Percentiles rank a stretch among this genome's conserved stretches.
These are phyloP conservation scores for Xylaria hypoxylon DNA, from an alignment of 2,329 filamentous ascomycete genomes.

Conservation along the genomic window DNA sequence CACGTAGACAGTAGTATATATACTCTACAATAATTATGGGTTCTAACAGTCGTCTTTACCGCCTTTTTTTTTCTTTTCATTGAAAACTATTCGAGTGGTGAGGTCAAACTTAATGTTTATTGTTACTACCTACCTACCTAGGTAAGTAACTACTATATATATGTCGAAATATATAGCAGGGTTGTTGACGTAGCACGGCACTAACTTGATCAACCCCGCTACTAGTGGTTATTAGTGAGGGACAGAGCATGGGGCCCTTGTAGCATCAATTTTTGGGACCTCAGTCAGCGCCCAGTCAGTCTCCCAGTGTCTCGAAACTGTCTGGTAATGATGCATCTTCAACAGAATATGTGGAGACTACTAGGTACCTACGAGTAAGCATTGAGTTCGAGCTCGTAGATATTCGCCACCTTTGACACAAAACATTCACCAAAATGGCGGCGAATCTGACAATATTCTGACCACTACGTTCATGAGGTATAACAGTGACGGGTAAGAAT, in stretches of 20 bases:
- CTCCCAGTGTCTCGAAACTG: no score
- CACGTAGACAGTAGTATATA: no score
- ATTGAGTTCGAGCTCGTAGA: background rate
- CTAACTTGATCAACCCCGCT: slow-evolving; percentile 21
- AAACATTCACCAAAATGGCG: background rate
- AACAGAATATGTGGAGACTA: background rate
- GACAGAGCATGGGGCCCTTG: slow-evolving; percentile 15
- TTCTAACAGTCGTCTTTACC: no score
- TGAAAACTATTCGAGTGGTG: no score
- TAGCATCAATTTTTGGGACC: background rate
- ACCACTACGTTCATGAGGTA: slow-evolving; percentile 6
- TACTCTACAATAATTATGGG: background rate
- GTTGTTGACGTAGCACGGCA: slow-evolving; percentile 45
- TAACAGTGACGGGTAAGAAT: slow-evolving; percentile 23
- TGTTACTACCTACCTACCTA: slow-evolving; percentile 13
- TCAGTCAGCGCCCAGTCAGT: no score
- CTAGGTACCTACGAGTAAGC: background rate
- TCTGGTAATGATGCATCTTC: background rate
- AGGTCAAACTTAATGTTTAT: no score
- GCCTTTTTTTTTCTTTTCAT: no score
- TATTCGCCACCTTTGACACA: background rate
- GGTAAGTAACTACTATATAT: no score
- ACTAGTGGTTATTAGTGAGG: slow-evolving; percentile 16
- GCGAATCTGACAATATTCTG: slow-evolving; percentile 20
- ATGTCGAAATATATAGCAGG: slow-evolving; percentile 24